phyloP scores from a whole-genome alignment of 2,329 filamentous ascomycete species.

The Scedosporium dehoogii region DNA sequence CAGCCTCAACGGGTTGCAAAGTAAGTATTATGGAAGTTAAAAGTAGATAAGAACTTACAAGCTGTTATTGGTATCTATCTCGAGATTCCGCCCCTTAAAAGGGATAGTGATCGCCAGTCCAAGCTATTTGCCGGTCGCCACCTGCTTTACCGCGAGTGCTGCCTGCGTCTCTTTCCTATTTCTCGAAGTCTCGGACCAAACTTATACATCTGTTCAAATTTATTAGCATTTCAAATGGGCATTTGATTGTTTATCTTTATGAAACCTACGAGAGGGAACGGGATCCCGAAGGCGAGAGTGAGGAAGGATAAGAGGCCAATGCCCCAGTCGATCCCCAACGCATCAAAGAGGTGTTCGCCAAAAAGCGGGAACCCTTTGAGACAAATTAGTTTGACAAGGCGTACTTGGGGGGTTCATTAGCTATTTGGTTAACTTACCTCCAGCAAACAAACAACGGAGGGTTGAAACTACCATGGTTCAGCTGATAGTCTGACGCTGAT shows the following conservation, averaged over 20 bases:
- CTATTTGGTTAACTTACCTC: neutral
- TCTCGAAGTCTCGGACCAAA: neutral
- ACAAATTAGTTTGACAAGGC: neutral
- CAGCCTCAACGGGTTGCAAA: too few species aligned
- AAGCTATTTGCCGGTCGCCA: too few species aligned
- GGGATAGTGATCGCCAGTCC: too few species aligned
- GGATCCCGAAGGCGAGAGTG: neutral
- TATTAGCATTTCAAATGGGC: neutral
- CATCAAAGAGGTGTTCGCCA: neutral
- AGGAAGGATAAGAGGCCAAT: slow-evolving; percentile 3
- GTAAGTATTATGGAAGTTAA: too few species aligned
- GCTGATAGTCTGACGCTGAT: neutral
- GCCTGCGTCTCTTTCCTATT: neutral
- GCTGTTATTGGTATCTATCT: too few species aligned
- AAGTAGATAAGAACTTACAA: too few species aligned
- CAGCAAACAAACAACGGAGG: slow-evolving; percentile 1
- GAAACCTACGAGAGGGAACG: neutral
- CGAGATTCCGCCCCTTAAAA: too few species aligned
- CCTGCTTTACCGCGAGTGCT: too few species aligned
- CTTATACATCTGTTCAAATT: neutral
- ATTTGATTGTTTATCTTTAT: neutral
- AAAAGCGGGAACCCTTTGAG: neutral
- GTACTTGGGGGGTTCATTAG: neutral
- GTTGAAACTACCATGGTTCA: neutral
- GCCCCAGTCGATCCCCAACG: slow-evolving; percentile 4